Evolutionary conservation across 305 asterid genomes (phyloP).

Genomic region (Fraxinus platypoda): DNA sequence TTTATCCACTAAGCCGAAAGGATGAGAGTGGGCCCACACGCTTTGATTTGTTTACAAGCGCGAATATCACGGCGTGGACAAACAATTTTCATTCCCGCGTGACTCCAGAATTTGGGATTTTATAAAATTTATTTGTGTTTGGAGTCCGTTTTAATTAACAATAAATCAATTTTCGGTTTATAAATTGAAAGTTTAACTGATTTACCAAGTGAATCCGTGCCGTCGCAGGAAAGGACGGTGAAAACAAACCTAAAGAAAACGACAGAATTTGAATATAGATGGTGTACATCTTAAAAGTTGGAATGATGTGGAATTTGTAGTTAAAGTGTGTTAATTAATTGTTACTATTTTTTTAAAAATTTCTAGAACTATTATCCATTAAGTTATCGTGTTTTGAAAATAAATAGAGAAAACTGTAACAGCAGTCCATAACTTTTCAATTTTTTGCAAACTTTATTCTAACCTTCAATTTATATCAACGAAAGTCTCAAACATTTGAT

Average conservation of each 20-base stretch:
- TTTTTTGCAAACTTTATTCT: no score
- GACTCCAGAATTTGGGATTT: neutral
- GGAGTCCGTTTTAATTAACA: neutral
- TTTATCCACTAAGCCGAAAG: neutral
- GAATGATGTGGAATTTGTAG: neutral
- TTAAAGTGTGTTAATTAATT: neutral
- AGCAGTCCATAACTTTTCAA: no score
- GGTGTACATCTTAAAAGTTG: neutral
- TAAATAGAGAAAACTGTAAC: no score
- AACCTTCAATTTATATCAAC: no score
- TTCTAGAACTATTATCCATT: neutral
- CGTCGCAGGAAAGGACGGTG: neutral
- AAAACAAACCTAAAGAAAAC: neutral
- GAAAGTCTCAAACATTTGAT: no score
- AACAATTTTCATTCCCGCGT: neutral
- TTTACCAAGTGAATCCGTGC: neutral
- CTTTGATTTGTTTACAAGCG: slow-evolving; percentile 29
- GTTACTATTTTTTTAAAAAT: no score
- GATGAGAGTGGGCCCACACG: slow-evolving; percentile 27
- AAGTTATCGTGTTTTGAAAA: no score
- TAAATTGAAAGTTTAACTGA: neutral
- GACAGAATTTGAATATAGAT: neutral
- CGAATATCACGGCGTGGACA: slow-evolving; percentile 34
- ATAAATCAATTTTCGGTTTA: neutral
- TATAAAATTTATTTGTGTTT: neutral